phyloP scores from a whole-genome alignment of 768 basidiomycete genomes.

The Sporobolomyces roseus region DNA sequence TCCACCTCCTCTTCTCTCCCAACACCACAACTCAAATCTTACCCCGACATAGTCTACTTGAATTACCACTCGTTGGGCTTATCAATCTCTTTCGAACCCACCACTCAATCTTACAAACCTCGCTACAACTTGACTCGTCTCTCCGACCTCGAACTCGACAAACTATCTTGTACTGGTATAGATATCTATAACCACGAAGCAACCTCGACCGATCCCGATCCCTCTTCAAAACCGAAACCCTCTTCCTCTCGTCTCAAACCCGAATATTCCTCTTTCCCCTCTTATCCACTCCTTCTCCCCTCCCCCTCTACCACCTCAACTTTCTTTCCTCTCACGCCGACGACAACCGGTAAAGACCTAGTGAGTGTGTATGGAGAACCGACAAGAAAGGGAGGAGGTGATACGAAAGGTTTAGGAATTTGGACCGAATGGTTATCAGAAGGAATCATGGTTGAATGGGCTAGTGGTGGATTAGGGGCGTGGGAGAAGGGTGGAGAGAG shows the following conservation, averaged over 20 bases:
- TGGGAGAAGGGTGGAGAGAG: slow-evolving; percentile 86
- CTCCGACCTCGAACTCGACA: slow-evolving; percentile 43
- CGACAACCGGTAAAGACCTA: slow-evolving; percentile 72
- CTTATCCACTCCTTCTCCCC: slow-evolving; percentile 23
- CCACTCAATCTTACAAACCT: slow-evolving; percentile 53
- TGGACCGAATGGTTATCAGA: slow-evolving; percentile 78
- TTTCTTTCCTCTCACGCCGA: slow-evolving; percentile 44
- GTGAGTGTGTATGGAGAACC: slow-evolving; percentile 76
- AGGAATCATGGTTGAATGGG: slow-evolving; percentile 12
- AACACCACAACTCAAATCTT: slow-evolving; percentile 55
- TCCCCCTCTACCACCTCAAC: background rate
- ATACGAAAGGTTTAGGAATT: slow-evolving; percentile 62
- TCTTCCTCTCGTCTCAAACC: background rate
- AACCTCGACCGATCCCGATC: background rate
- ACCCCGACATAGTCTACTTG: slow-evolving; percentile 74
- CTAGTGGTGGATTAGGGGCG: too few relatives aligned
- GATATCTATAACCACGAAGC: slow-evolving; percentile 68
- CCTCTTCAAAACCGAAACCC: too few relatives aligned
- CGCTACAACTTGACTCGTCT: slow-evolving; percentile 50
- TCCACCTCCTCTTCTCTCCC: background rate
- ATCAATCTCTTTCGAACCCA: slow-evolving; percentile 74
- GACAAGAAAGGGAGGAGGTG: slow-evolving; percentile 84
- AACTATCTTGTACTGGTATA: slow-evolving; percentile 64
- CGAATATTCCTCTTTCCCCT: slow-evolving; percentile 1
- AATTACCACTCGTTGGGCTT: slow-evolving; percentile 76